Conservation (phyloP, 2,329 filamentous ascomycete species). For the Scedosporium apiospermum region DNA sequence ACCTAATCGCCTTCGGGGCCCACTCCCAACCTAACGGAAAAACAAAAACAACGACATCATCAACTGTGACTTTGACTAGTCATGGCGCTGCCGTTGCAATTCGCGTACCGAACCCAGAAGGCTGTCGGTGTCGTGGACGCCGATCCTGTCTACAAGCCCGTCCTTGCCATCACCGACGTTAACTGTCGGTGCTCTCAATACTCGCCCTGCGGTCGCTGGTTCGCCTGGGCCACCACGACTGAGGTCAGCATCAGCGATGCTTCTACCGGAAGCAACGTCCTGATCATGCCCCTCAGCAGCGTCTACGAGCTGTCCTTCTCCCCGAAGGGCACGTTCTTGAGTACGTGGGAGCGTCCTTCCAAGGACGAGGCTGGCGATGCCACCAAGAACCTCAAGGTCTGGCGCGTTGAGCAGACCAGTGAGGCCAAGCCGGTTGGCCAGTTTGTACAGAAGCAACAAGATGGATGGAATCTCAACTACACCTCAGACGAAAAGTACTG, state of each 20-base stretch:
- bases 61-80: constrained; percentile 80
- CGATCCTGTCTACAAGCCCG: constrained; percentile 74
- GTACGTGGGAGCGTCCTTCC: constrained; percentile 88
- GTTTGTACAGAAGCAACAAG: constrained; percentile 94
- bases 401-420: constrained; percentile 63
- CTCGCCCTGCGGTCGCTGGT: constrained; percentile 87
- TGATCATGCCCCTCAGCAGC: constrained; percentile 67
- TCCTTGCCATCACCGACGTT: constrained; percentile 25
- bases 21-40: neutral
- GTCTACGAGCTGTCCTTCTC: constrained; percentile 96
- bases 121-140: constrained; percentile 90
- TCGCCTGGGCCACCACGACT: constrained; percentile 87
- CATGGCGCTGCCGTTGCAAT: constrained; percentile 90
- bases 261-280: constrained; percentile 62
- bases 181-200: constrained; percentile 92
- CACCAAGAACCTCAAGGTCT: constrained; percentile 77
- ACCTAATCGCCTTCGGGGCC: constrained; percentile 7
- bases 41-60: constrained; percentile 1
- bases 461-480: constrained; percentile 96
- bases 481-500: constrained; percentile 89
- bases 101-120: constrained; percentile 96
- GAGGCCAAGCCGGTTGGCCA: constrained; percentile 70
- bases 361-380: constrained; percentile 62
- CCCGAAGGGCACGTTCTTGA: constrained; percentile 81
- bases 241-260: constrained; percentile 80